Evolutionary conservation across 179 eudicot species (phyloP).

Genomic region (Actinidia polygama): DNA sequence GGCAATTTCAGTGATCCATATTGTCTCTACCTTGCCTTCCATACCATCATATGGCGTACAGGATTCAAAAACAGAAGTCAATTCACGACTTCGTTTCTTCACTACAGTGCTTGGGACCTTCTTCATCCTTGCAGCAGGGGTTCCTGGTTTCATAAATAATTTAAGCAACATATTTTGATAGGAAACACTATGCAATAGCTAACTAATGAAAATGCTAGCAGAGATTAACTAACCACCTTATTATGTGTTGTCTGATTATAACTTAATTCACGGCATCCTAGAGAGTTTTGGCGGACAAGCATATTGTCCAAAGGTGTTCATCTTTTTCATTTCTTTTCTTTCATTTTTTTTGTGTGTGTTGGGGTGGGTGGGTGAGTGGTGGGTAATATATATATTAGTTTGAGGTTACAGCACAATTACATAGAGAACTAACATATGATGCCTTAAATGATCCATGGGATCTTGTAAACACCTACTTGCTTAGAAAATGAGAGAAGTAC

Average conservation of each 20-base stretch:
- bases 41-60: slow-evolving; percentile 87
- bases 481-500: too few relatives aligned
- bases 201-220: too few relatives aligned
- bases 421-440: too few relatives aligned
- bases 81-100: slow-evolving; percentile 96
- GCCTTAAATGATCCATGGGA: too few relatives aligned
- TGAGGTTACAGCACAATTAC: too few relatives aligned
- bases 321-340: too few relatives aligned
- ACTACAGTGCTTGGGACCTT: slow-evolving; percentile 89
- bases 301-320: not conserved
- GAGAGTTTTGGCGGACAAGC: not conserved
- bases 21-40: slow-evolving; percentile 82
- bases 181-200: not conserved
- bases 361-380: too few relatives aligned
- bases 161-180: not conserved
- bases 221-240: too few relatives aligned
- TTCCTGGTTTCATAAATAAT: slow-evolving; percentile 51
- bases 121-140: slow-evolving; percentile 99
- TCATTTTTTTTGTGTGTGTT: too few relatives aligned
- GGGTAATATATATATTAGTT: too few relatives aligned
- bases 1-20: slow-evolving; percentile 95
- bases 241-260: not conserved
- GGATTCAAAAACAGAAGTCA: slow-evolving; percentile 87
- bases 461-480: too few relatives aligned
- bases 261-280: too few relatives aligned